Base-by-base conservation (phyloP, 805 yeast species). In the Myxozyma kluyveri region DNA sequence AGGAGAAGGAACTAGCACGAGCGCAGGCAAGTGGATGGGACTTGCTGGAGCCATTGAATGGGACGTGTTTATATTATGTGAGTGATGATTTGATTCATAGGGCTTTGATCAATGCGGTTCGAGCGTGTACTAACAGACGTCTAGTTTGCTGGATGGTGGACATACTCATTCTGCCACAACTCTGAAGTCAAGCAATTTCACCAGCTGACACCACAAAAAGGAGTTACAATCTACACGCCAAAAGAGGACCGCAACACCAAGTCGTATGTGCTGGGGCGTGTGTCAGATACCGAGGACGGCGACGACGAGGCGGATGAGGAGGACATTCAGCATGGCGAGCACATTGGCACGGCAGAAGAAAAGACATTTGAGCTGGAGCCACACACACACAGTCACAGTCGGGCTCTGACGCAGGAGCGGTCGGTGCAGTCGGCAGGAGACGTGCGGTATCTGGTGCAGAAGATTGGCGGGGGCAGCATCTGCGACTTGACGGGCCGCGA, bases 401-500 rank as follows among this genome's bases (percentile, higher is more conserved):
- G n/a, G n/a, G 22, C 36, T 4, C 17, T 33, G 6, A 33, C 23
- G 24, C 59, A 36, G 21, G 59, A 59, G 29, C 48, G 46, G 2
- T 47, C 63, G 2, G 57, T 60, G 22, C 57, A 60, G 37, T 35
- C 50, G 3, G 51, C 53, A 5, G 60, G 54, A 2, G 61, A 52
- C 22, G 40, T 45, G 27, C 53, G 54, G 10, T 69, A 57, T 69
- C 65, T 54, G 55, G 74, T 56, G 57, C 72, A 68, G 37, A 56
- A 67, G 10, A 64, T 82, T 64, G 68, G 68, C 52, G 49, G 69
- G 65, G 93, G 91, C 6, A 76, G 76, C 19, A 47, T 69, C 2
- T 85, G 93, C 67, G 86, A 81, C 60, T 63, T 81, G 42, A 82
- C 86, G 0, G 73, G 73, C 1, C 63, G 68, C 24, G 77, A 77